Percentiles rank a stretch among this genome's conserved stretches.
Evolutionary conservation across 148 eudicot genomes (phyloP).

Genomic region (Rhododendron molle): DNA sequence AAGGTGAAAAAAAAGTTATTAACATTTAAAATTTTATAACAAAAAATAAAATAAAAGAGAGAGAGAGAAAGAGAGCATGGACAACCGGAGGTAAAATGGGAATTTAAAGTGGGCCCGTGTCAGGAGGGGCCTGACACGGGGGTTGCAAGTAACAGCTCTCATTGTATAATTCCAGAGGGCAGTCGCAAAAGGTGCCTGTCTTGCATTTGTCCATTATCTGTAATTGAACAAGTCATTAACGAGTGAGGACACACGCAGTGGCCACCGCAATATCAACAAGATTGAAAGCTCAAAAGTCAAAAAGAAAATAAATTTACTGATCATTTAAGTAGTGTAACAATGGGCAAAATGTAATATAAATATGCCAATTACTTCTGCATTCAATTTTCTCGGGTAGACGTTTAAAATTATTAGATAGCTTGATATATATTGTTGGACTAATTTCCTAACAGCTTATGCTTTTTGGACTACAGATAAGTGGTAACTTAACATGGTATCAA

Average conservation of each 20-base stretch:
- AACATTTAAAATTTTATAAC: no score
- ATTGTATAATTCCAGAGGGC: conserved; percentile 67
- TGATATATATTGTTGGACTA: no score
- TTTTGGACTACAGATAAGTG: no score
- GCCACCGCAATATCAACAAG: neutral
- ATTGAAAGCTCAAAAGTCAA: neutral
- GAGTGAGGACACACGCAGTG: neutral
- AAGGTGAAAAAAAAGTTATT: no score
- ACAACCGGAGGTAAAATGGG: no score
- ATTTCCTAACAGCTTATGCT: no score
- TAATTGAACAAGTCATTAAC: conserved; percentile 12
- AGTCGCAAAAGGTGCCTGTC: conserved; percentile 75
- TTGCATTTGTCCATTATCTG: conserved; percentile 66
- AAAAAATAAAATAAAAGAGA: no score
- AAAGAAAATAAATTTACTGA: neutral
- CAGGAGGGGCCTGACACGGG: no score
- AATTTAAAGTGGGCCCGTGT: no score
- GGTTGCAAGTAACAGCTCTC: no score
- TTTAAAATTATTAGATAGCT: neutral
- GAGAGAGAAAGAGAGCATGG: no score
- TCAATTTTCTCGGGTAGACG: neutral
- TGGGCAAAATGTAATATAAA: neutral
- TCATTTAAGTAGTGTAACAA: neutral
- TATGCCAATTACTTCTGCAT: neutral
- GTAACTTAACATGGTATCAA: no score